A percentile compares a stretch with the other conserved stretches of the same genome.
phyloP scores from a whole-genome alignment of 352 stramenopile genomes.

The Stramenopiles sp. region DNA sequence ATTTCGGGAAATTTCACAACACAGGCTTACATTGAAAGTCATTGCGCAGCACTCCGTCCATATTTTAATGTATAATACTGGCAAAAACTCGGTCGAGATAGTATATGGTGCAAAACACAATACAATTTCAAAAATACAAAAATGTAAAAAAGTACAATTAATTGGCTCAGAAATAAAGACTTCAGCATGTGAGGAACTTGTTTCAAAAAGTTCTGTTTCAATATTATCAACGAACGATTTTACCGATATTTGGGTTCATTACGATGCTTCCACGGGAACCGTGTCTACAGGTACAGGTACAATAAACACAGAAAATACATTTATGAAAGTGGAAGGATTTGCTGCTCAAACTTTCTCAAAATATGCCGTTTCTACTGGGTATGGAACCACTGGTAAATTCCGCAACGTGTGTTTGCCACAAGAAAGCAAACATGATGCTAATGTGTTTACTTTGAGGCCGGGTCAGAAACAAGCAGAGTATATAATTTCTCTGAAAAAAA shows the following conservation, averaged over 20 bases:
- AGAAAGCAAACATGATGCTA: not conserved
- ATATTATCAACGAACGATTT: no score
- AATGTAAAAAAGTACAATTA: no score
- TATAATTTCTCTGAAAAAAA: not conserved
- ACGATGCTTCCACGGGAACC: no score
- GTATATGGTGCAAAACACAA: no score
- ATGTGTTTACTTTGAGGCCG: not conserved
- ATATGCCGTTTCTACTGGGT: not conserved
- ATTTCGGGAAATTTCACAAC: not conserved
- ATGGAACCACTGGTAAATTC: not conserved
- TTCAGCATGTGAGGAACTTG: no score
- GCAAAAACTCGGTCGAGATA: no score
- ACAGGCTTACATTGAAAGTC: not conserved
- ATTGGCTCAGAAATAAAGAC: no score
- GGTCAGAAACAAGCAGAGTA: not conserved
- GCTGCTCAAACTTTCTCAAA: not conserved
- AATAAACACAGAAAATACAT: no score
- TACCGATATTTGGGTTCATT: no score
- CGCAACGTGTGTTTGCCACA: not conserved
- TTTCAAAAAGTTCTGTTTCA: no score
- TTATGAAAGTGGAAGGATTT: not conserved
- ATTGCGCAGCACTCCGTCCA: not conserved
- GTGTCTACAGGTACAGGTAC: no score
- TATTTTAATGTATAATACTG: not conserved
- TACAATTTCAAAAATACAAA: no score